phyloP scores from a whole-genome alignment of 78 protist species.

The Speleostelium caveatum region DNA sequence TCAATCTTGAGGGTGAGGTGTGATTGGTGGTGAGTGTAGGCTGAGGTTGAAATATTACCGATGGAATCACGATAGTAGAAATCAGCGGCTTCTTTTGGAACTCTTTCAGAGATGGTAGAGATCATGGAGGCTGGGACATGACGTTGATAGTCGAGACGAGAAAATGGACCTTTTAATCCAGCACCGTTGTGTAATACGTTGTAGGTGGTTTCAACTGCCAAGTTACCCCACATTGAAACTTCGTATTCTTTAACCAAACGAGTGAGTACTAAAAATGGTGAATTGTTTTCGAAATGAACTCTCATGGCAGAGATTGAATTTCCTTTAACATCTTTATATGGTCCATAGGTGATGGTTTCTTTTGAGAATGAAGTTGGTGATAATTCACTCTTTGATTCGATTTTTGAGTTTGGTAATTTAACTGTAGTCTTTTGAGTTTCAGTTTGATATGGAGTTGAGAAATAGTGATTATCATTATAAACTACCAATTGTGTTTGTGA shows the following conservation, averaged over 20 bases:
- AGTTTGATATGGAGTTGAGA: constrained; percentile 67
- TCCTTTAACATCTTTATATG: constrained; percentile 87
- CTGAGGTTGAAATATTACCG: constrained; percentile 94
- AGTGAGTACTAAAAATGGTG: constrained; percentile 73
- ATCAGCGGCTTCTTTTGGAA: constrained; percentile 86
- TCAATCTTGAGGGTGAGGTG: constrained; percentile 50
- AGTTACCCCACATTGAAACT: constrained; percentile 88
- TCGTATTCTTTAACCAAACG: constrained; percentile 65
- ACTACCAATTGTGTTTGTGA: constrained; percentile 58
- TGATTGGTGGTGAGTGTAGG: constrained; percentile 10
- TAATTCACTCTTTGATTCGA: constrained; percentile 45
- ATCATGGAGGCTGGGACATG: constrained; percentile 37
- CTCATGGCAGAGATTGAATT: constrained; percentile 8
- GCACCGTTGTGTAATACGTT: constrained; percentile 84
- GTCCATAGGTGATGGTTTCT: constrained; percentile 80
- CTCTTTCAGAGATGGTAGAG: constrained; percentile 33
- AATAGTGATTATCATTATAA: constrained; percentile 50
- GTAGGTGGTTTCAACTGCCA: constrained; percentile 85
- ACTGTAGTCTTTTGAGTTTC: constrained; percentile 75
- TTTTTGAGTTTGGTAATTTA: constrained; percentile 57
- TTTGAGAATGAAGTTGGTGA: constrained; percentile 38
- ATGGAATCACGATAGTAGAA: constrained; percentile 93
- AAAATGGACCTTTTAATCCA: constrained; percentile 81
- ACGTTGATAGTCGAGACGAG: constrained; percentile 90
- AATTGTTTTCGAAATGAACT: constrained; percentile 90